Conservation (phyloP, 345 rosid genomes). For the Limnanthes douglasii region DNA sequence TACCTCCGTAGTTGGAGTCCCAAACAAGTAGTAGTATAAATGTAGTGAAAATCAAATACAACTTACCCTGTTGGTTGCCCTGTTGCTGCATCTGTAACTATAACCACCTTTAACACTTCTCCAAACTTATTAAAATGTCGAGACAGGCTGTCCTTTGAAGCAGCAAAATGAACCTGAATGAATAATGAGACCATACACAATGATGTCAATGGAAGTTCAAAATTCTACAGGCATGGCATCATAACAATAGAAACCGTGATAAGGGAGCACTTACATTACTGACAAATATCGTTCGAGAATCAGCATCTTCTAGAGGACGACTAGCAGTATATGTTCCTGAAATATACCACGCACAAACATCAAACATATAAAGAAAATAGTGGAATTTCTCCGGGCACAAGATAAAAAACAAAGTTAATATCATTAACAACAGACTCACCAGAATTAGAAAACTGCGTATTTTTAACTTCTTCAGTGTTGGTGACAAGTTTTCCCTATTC, state of each 20-base stretch:
- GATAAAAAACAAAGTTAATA: neutral
- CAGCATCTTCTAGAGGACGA: conserved; percentile 68
- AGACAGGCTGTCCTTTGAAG: conserved; percentile 83
- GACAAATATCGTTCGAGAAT: conserved; percentile 77
- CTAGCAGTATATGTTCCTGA: conserved; percentile 39
- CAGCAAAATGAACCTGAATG: conserved; percentile 88
- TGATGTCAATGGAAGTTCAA: no score
- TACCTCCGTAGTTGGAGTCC: no score
- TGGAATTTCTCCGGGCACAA: neutral
- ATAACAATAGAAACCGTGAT: no score
- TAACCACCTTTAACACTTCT: conserved; percentile 75
- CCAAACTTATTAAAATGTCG: conserved; percentile 90
- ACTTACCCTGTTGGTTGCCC: conserved; percentile 88
- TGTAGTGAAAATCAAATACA: no score
- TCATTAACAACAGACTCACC: conserved; percentile 30
- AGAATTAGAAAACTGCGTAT: conserved; percentile 22
- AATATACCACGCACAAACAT: conserved; percentile 7
- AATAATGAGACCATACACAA: no score
- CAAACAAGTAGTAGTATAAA: no score
- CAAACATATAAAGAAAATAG: conserved; percentile 1
- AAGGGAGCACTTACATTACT: conserved; percentile 48
- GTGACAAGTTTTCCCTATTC: conserved; percentile 33
- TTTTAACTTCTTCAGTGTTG: conserved; percentile 22
- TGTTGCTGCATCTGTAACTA: conserved; percentile 76
- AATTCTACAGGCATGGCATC: no score